Evolutionary conservation across 2,329 filamentous ascomycete genomes (phyloP), one percentile per base, ranked within the genome.

Genomic region (Xylaria multiplex): DNA sequence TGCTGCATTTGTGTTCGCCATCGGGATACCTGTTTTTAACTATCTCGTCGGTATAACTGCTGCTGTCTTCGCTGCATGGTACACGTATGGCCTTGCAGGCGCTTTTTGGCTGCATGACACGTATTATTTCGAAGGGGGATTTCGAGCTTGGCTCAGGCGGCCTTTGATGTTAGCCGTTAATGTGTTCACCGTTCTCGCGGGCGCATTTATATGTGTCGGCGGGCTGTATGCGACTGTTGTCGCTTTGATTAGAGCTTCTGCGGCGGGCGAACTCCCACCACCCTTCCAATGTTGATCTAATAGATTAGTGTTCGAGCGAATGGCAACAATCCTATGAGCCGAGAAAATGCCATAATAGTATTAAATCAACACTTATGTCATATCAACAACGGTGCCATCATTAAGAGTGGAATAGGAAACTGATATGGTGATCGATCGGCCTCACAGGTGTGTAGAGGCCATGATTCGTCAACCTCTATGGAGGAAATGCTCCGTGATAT

Each of bases 11-110:
- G 68, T 81, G 32, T 73, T 81, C 19, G 77, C 80, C 6, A 80
- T 84, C 1, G 82, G 83, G 3, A 83, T 86, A 32, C 84, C 84
- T 1, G 82, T 85, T 24, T 86, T 86, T 76, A 84, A 82, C 65
- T 85, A 86, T 62, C 73, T 86, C 11, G 80, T 86, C 32, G 83
- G 83, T 2, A 82, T 86, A 50, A 78, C 82, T 22, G 82, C 83
- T 0, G 80, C 79, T 5, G 73, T 85, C 8, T 86, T 86, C 66
- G 84, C 84, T 1, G 79, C 81, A 1, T 86, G 84, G 84, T 86
- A 83, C 65, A 85, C 82, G 2, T 86, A 84, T 67, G 84, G 84
- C 1, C 78, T 85, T 48, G 82, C 83, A 1, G 84, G 83, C 4
- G 81, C 80, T 9, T 85, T 86, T 67, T 86, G 83, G 83, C 74